Evolutionary conservation across 495 filamentous ascomycete species (phyloP).

Genomic region (Aspergillus coremiiformis): DNA sequence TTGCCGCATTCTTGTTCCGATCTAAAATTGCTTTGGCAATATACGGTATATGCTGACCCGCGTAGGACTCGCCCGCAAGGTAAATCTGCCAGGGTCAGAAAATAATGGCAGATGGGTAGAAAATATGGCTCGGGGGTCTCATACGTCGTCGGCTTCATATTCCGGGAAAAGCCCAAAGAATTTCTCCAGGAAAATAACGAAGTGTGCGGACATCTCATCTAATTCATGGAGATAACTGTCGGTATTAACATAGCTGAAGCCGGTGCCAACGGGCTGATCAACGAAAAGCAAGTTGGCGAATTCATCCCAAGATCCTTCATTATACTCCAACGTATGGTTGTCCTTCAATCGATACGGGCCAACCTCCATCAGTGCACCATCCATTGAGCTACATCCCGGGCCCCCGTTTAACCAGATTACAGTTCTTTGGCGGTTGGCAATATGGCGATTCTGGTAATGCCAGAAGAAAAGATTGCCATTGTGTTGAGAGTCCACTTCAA

Average conservation of each 20-base stretch:
- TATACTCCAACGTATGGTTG: slow-evolving; percentile 65
- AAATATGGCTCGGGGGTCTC: slow-evolving; percentile 16
- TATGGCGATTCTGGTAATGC: slow-evolving; percentile 92
- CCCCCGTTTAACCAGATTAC: slow-evolving; percentile 97
- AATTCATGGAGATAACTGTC: slow-evolving; percentile 79
- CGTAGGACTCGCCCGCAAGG: slow-evolving; percentile 90
- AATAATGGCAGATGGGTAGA: slow-evolving; percentile 7
- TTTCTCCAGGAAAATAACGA: slow-evolving; percentile 81
- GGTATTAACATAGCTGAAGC: slow-evolving; percentile 89
- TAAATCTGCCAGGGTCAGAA: slow-evolving; percentile 63
- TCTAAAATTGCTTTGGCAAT: slow-evolving; percentile 82
- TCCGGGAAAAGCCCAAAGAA: slow-evolving; percentile 88
- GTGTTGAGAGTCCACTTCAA: slow-evolving; percentile 74
- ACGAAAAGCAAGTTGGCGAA: slow-evolving; percentile 96
- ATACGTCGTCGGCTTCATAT: slow-evolving; percentile 86
- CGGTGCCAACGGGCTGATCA: slow-evolving; percentile 93
- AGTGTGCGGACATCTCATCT: slow-evolving; percentile 80
- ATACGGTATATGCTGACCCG: slow-evolving; percentile 95
- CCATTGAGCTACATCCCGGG: slow-evolving; percentile 93
- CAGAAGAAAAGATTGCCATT: slow-evolving; percentile 98
- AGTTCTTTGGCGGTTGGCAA: slow-evolving; percentile 84
- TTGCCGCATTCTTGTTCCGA: slow-evolving; percentile 52
- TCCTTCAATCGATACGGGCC: slow-evolving; percentile 86
- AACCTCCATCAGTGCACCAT: slow-evolving; percentile 95
- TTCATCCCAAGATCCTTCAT: slow-evolving; percentile 92